A percentile compares a stretch with the other conserved stretches of the same genome.
Evolutionary conservation across 2,329 filamentous ascomycete genomes (phyloP).

Genomic region (Phaeophleospora eucalypticola): DNA sequence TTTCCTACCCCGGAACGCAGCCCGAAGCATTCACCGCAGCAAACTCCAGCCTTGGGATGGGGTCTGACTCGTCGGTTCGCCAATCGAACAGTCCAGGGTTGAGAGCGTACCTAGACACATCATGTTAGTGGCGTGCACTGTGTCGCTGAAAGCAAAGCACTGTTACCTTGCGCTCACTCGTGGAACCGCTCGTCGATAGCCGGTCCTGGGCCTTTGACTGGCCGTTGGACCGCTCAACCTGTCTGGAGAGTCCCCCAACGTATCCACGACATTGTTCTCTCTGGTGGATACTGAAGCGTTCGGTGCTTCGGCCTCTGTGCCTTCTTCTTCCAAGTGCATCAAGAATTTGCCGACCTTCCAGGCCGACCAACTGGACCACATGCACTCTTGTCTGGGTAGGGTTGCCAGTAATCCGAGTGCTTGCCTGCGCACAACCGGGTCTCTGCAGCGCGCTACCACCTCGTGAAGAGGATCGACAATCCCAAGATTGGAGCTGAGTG

Average conservation of each 20-base stretch:
- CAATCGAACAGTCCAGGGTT: conserved; percentile 21
- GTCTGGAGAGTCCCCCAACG: conserved; percentile 21
- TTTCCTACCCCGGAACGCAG: not conserved
- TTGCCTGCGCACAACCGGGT: conserved; percentile 17
- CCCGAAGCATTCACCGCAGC: not conserved
- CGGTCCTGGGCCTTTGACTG: conserved; percentile 5
- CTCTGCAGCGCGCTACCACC: conserved; percentile 22
- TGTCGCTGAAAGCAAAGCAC: not conserved
- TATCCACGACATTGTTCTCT: conserved; percentile 15
- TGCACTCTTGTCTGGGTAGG: conserved; percentile 23
- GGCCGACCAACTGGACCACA: conserved; percentile 24
- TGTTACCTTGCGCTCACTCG: conserved; percentile 7
- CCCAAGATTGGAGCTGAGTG: conserved; percentile 20
- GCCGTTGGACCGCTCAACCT: conserved; percentile 5
- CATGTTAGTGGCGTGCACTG: not conserved
- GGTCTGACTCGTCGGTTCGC: conserved; percentile 9
- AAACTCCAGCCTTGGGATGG: conserved; percentile 7
- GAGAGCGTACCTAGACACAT: conserved; percentile 8
- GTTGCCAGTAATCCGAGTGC: conserved; percentile 23
- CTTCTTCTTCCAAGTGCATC: conserved; percentile 20
- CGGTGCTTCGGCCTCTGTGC: conserved; percentile 7
- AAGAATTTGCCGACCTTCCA: conserved; percentile 27
- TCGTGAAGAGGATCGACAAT: conserved; percentile 25
- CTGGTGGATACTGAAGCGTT: conserved; percentile 12
- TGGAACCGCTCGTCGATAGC: conserved; percentile 12